These are phyloP conservation scores for Novymonas esmeraldas DNA, from an alignment of 208 protist genomes.

Conservation along the genomic window DNA sequence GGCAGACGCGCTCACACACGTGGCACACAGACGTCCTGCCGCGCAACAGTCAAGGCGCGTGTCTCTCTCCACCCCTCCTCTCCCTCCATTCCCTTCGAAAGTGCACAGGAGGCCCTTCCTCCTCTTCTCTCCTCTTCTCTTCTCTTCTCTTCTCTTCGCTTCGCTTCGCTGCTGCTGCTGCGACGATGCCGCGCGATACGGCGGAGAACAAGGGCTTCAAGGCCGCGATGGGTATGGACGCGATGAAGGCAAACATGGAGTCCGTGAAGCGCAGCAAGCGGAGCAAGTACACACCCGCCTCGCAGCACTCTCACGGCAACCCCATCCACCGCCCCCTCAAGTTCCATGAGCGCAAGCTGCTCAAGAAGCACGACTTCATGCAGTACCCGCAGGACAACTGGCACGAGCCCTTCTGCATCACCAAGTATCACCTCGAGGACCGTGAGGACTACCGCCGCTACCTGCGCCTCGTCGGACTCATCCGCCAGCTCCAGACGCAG, in stretches of 20 bases:
- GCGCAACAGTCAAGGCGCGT: too few relatives aligned
- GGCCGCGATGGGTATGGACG: slow-evolving; percentile 47
- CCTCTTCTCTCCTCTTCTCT: neutral
- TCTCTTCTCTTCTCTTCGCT: slow-evolving; percentile 11
- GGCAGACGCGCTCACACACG: too few relatives aligned
- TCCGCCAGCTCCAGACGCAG: slow-evolving; percentile 86
- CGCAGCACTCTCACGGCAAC: slow-evolving; percentile 80
- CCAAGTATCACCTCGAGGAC: slow-evolving; percentile 93
- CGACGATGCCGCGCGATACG: slow-evolving; percentile 66
- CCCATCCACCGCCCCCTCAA: slow-evolving; percentile 86
- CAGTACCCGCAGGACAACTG: slow-evolving; percentile 92
- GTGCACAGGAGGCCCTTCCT: too few relatives aligned
- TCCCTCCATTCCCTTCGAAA: neutral
- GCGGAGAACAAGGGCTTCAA: slow-evolving; percentile 55
- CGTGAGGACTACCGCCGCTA: slow-evolving; percentile 94
- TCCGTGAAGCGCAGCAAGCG: slow-evolving; percentile 77
- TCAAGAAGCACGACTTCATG: slow-evolving; percentile 94
- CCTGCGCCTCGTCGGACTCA: slow-evolving; percentile 85
- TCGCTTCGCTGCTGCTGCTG: neutral
- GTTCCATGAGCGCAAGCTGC: slow-evolving; percentile 90
- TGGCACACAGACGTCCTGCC: too few relatives aligned
- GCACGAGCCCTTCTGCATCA: slow-evolving; percentile 92
- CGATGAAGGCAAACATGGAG: slow-evolving; percentile 54
- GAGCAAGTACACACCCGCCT: slow-evolving; percentile 80
- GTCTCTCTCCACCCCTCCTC: neutral